Percentiles rank a stretch among this genome's conserved stretches.
These are phyloP conservation scores for Leccinum pachyderme DNA, from an alignment of 1,284 basidiomycete genomes.

Conservation along the genomic window DNA sequence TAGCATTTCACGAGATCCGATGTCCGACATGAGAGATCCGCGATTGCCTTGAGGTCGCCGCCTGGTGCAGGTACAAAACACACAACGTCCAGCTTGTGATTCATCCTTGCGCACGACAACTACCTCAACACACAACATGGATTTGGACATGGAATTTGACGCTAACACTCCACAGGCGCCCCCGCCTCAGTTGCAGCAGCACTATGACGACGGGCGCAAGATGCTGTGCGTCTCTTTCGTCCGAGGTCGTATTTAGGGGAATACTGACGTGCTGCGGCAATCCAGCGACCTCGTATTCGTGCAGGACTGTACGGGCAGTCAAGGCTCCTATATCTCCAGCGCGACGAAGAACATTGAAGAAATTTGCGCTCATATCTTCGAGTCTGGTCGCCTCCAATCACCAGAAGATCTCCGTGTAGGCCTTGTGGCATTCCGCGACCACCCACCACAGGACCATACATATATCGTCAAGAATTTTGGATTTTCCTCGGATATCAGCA, in stretches of 20 bases:
- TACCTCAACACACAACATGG: conserved; percentile 47
- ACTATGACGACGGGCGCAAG: conserved; percentile 51
- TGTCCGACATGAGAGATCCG: conserved; percentile 38
- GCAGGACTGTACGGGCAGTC: conserved; percentile 89
- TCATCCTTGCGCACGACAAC: conserved; percentile 17
- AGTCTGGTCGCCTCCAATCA: conserved; percentile 86
- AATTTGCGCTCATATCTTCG: conserved; percentile 95
- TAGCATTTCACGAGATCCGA: conserved; percentile 27
- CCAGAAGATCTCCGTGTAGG: conserved; percentile 89
- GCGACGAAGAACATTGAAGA: conserved; percentile 98
- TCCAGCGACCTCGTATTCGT: conserved; percentile 84
- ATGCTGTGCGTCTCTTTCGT: conserved; percentile 68
- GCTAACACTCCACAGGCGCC: conserved; percentile 38
- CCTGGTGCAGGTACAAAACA: conserved; percentile 26
- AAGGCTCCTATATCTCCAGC: conserved; percentile 80
- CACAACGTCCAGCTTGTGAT: conserved; percentile 17
- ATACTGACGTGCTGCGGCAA: conserved; percentile 9
- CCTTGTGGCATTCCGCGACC: conserved; percentile 89
- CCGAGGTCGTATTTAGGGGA: conserved; percentile 5
- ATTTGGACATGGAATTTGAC: conserved; percentile 74
- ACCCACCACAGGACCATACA: conserved; percentile 94
- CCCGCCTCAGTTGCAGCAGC: conserved; percentile 35
- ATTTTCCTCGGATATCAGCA: conserved; percentile 88
- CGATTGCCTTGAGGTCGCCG: conserved; percentile 36
- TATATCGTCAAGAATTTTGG: conserved; percentile 93